Conservation (phyloP, 345 rosid species). For the Hibiscus syriacus region DNA sequence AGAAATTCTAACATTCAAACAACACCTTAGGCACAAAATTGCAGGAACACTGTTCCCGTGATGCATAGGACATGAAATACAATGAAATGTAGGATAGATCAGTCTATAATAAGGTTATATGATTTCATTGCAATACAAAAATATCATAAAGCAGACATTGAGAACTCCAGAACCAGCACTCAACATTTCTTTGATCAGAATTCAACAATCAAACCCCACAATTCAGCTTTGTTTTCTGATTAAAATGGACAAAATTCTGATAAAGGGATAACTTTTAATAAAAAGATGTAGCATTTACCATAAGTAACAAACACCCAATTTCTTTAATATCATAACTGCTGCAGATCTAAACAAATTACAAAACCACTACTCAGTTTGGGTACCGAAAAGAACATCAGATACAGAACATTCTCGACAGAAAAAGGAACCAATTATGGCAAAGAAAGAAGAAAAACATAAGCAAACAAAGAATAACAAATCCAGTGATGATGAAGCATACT, state of each 20-base stretch:
- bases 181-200: neutral
- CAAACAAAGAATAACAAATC: neutral
- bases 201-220: neutral
- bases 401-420: too few relatives aligned
- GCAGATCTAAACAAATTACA: too few relatives aligned
- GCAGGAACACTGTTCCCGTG: too few relatives aligned
- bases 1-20: neutral
- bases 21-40: neutral
- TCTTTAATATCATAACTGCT: neutral
- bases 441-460: neutral
- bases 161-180: neutral
- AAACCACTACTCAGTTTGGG: too few relatives aligned
- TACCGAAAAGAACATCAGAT: too few relatives aligned
- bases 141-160: neutral
- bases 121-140: too few relatives aligned
- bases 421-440: neutral
- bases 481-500: slow-evolving; percentile 16
- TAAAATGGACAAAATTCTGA: neutral
- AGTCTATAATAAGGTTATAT: neutral
- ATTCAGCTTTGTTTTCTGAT: neutral
- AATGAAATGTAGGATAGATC: neutral
- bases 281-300: neutral
- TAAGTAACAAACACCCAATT: neutral
- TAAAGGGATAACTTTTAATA: neutral
- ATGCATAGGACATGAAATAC: neutral